Evolutionary conservation across 345 rosid genomes (phyloP), one percentile per base, ranked within the genome.

Genomic region (Viola odorata): DNA sequence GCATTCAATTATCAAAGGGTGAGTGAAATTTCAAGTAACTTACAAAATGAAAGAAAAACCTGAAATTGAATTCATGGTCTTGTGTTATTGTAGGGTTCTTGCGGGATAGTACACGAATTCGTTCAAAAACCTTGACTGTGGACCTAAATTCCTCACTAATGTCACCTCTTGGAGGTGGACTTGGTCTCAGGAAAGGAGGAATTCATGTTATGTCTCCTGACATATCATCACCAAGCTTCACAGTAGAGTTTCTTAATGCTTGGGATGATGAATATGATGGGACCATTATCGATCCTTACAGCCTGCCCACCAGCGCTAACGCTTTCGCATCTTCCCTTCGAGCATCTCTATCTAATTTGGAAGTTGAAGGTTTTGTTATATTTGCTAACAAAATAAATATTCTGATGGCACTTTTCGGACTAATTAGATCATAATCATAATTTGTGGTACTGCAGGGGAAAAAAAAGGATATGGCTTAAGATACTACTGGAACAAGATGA

Each of bases 201-300:
- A 42, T 55, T 14, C 53, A 50, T 16, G 82, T 73, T 5, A 13
- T 71, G 51, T 82, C 74, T n/a, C 62, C 77, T 5, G 73, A 83
- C 42, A 11, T 67, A 45, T 68, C 80, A 4, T 41, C 75, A 3
- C 72, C 68, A 8, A 56, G 58, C 59, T 42, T 70, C 32, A 38
- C 39, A 16, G 57, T 60, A 37, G 81, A 81, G 14, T 53, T 71
- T 59, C 84, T 84, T 14, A 66, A 64, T 41, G 81, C 80, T 16
- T 58, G 56, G 57, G 81, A 84, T 14, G 86, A 81, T 61, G 77
- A 79, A 61, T 84, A 79, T 4, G 76, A 64, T n/a, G 84, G 86
- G 12, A 55, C 77, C 44, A 45, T 77, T 57, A 50, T 81, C 15
- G 65, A 84, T 50, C 77, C 82, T 1, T 15, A 38, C 37, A 41